Evolutionary conservation across 805 yeast genomes (phyloP).

Genomic region (Barnettozyma vustinii): DNA sequence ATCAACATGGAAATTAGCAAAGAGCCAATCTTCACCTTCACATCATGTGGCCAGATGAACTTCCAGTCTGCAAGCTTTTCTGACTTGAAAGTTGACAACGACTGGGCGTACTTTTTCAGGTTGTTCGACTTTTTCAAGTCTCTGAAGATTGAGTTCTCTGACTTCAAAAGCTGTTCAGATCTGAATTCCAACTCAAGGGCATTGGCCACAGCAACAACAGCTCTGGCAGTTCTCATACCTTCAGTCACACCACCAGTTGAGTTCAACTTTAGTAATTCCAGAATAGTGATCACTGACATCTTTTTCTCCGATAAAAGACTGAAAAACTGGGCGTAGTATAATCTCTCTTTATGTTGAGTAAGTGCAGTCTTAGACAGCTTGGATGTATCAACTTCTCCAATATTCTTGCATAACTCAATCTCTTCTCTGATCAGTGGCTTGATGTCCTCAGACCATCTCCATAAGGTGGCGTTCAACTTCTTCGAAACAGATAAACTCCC

Average conservation of each 20-base stretch:
- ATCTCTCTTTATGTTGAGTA: slow-evolving; percentile 34
- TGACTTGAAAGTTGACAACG: slow-evolving; percentile 30
- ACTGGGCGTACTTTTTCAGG: slow-evolving; percentile 22
- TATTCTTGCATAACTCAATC: slow-evolving; percentile 45
- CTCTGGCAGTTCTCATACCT: slow-evolving; percentile 81
- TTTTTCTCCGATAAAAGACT: slow-evolving; percentile 70
- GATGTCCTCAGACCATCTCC: slow-evolving; percentile 79
- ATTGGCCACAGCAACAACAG: slow-evolving; percentile 74
- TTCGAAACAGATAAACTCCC: slow-evolving; percentile 51
- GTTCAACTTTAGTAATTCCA: slow-evolving; percentile 71
- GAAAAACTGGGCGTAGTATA: slow-evolving; percentile 72
- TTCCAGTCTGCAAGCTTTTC: slow-evolving; percentile 32
- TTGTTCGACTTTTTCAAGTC: slow-evolving; percentile 38
- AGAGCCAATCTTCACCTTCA: slow-evolving; percentile 75
- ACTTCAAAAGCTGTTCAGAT: slow-evolving; percentile 55
- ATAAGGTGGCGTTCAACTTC: slow-evolving; percentile 66
- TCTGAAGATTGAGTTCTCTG: slow-evolving; percentile 51
- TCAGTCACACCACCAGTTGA: slow-evolving; percentile 71
- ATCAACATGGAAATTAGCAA: slow-evolving; percentile 67
- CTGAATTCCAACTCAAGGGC: slow-evolving; percentile 83
- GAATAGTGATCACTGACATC: slow-evolving; percentile 75
- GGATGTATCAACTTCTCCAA: slow-evolving; percentile 26
- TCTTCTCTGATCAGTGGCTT: slow-evolving; percentile 68
- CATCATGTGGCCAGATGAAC: slow-evolving; percentile 48
- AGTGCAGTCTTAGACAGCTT: slow-evolving; percentile 17